Conservation (phyloP, 768 basidiomycete species). For the Dentipellis fragilis region DNA sequence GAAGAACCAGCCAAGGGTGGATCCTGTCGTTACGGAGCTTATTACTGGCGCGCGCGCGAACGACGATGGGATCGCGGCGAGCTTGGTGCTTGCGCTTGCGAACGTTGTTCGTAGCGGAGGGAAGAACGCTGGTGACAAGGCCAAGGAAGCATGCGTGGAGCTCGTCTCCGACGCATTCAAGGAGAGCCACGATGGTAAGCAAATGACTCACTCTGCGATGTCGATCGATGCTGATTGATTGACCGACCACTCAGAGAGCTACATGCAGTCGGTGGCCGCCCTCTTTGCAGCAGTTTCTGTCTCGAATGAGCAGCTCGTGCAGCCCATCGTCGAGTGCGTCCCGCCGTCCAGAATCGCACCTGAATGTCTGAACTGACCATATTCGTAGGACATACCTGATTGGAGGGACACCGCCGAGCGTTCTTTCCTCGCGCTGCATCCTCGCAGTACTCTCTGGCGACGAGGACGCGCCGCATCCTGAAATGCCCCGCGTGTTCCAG, state of each 20-base stretch:
- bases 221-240: not conserved
- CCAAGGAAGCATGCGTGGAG: constrained; percentile 62
- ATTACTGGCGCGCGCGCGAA: constrained; percentile 49
- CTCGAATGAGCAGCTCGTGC: constrained; percentile 50
- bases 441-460: constrained; percentile 45
- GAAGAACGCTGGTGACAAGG: constrained; percentile 68
- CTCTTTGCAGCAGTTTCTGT: constrained; percentile 53
- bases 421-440: constrained; percentile 49
- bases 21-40: constrained; percentile 90
- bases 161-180: constrained; percentile 73
- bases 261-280: constrained; percentile 50
- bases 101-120: constrained; percentile 63
- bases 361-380: not conserved
- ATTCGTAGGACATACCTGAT: constrained; percentile 46
- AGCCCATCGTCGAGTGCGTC: constrained; percentile 57
- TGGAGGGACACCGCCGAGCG: constrained; percentile 57
- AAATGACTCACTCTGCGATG: not conserved
- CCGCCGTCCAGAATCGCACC: not conserved
- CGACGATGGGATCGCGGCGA: constrained; percentile 61
- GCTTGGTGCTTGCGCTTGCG: constrained; percentile 68
- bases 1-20: constrained; percentile 82
- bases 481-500: constrained; percentile 49
- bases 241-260: constrained; percentile 42
- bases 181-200: constrained; percentile 54
- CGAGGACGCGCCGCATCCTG: constrained; percentile 23